Percentiles rank a stretch among this genome's conserved stretches.
These are phyloP conservation scores for Cladobotryum mycophilum DNA, from an alignment of 2,329 filamentous ascomycete genomes.

Conservation along the genomic window DNA sequence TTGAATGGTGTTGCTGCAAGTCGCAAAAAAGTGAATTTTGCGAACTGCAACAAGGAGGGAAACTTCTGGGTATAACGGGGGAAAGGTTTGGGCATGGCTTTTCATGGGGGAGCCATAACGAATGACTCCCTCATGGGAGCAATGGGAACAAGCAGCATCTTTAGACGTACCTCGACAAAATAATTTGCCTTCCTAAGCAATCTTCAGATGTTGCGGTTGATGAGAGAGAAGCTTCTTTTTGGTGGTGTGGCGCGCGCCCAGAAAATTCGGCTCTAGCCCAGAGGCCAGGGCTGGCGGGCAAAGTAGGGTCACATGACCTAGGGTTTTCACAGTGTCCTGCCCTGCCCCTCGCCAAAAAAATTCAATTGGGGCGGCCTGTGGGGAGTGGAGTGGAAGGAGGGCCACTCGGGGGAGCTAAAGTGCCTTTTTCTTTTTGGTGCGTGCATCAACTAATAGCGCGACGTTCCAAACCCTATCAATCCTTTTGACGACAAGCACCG, in stretches of 20 bases:
- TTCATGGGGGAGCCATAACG: constrained; percentile 27
- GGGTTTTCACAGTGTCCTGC: constrained; percentile 18
- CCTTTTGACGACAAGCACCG: constrained; percentile 12
- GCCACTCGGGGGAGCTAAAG: background rate
- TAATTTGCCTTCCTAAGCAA: constrained; percentile 57
- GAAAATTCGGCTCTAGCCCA: constrained; percentile 20
- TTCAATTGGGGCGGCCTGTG: background rate
- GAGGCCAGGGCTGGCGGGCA: constrained; percentile 5
- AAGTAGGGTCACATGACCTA: constrained; percentile 20
- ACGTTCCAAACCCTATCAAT: constrained; percentile 14
- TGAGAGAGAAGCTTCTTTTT: constrained; percentile 17
- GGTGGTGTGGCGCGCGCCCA: constrained; percentile 24
- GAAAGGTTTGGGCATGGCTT: constrained; percentile 13
- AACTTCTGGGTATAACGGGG: background rate
- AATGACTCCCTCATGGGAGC: constrained; percentile 23
- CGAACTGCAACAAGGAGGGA: background rate
- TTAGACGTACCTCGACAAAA: constrained; percentile 59
- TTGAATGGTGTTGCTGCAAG: too few species aligned
- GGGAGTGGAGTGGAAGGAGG: background rate
- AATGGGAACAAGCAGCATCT: constrained; percentile 37
- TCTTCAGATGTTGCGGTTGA: constrained; percentile 46
- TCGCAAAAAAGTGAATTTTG: constrained; percentile 2
- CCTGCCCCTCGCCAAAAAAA: constrained; percentile 15
- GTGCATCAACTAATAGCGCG: constrained; percentile 1
- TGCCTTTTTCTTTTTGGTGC: constrained; percentile 1